Evolutionary conservation across 352 stramenopile species (phyloP).

Genomic region (Phytopythium cucurbitacearum): DNA sequence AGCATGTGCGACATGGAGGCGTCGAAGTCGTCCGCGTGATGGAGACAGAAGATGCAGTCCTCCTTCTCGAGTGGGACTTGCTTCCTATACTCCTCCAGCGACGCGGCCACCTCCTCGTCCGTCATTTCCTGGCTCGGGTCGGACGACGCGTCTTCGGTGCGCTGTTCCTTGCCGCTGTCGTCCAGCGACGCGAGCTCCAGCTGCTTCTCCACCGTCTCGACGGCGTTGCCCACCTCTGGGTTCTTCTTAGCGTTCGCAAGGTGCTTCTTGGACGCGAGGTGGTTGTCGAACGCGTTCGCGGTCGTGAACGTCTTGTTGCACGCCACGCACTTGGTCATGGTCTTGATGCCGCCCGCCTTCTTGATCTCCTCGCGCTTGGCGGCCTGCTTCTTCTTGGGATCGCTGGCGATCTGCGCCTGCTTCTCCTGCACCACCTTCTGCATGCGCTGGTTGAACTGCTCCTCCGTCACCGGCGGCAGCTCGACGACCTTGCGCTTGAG

Average conservation of each 20-base stretch:
- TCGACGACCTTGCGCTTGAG: constrained; percentile 96
- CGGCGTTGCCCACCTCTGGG: constrained; percentile 26
- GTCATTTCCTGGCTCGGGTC: constrained; percentile 29
- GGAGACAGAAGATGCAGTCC: constrained; percentile 83
- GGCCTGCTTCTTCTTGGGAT: constrained; percentile 73
- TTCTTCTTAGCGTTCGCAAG: constrained; percentile 75
- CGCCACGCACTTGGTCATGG: constrained; percentile 74
- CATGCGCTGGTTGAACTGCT: constrained; percentile 83
- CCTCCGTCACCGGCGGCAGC: constrained; percentile 88
- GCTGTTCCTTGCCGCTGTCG: constrained; percentile 11
- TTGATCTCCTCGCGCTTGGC: constrained; percentile 62
- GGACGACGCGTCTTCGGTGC: constrained; percentile 8
- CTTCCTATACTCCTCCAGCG: constrained; percentile 79
- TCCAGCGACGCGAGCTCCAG: constrained; percentile 41
- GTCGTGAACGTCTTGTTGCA: constrained; percentile 87
- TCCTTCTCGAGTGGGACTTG: constrained; percentile 63
- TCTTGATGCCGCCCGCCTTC: constrained; percentile 62
- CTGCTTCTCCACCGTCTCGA: constrained; percentile 71
- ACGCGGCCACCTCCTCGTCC: constrained; percentile 52
- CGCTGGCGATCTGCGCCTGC: constrained; percentile 41
- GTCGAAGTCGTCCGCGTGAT: constrained; percentile 60
- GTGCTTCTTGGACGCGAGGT: constrained; percentile 86
- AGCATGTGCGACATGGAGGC: constrained; percentile 89
- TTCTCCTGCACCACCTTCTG: constrained; percentile 62
- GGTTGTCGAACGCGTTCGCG: constrained; percentile 79